Evolutionary conservation across 371 early-diverging fungal species (phyloP).

Genomic region (Mortierella sp.): DNA sequence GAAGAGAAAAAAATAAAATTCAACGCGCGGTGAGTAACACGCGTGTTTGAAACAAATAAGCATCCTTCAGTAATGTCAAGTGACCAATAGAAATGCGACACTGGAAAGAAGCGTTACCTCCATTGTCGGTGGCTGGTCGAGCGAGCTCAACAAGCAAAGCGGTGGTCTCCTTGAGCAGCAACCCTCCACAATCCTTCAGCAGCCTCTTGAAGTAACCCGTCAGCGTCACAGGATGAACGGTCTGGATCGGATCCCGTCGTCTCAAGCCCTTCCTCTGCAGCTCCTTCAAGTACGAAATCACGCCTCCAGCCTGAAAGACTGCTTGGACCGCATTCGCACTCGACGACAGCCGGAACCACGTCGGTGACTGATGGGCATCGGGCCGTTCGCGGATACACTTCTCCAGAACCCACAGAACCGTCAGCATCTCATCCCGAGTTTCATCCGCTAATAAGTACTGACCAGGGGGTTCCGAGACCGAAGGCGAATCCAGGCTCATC

Average conservation of each 20-base stretch:
- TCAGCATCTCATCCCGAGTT: constrained; percentile 27
- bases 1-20: neutral
- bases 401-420: constrained; percentile 43
- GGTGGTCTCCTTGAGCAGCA: constrained; percentile 40
- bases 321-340: constrained; percentile 44
- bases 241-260: constrained; percentile 23
- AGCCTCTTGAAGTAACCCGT: constrained; percentile 50
- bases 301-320: constrained; percentile 27
- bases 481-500: constrained; percentile 20
- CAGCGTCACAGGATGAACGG: constrained; percentile 43
- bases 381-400: constrained; percentile 41
- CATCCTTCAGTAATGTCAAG: no score
- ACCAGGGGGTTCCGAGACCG: neutral
- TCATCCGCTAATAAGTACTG: constrained; percentile 19
- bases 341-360: constrained; percentile 54
- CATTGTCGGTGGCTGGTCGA: constrained; percentile 34
- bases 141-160: constrained; percentile 39
- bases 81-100: no score
- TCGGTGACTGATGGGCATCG: constrained; percentile 44
- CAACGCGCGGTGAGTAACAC: neutral
- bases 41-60: neutral
- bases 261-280: constrained; percentile 13
- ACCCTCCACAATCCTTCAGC: constrained; percentile 41
- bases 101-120: constrained; percentile 25
- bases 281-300: constrained; percentile 32